These are phyloP conservation scores for Citrullus colocynthis DNA, from an alignment of 306 rosid genomes.

Conservation along the genomic window DNA sequence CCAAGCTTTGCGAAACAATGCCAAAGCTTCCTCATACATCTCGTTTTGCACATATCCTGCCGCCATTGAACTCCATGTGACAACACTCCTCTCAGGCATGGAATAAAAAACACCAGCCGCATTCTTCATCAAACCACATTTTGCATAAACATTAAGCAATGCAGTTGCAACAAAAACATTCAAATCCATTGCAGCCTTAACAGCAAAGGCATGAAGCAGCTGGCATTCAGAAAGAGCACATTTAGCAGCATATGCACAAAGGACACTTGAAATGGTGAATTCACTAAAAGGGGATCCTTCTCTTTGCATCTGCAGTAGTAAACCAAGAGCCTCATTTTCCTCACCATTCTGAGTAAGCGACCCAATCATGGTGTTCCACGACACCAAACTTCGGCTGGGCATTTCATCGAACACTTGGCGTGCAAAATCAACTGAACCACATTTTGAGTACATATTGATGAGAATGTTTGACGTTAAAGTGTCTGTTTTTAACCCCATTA, in stretches of 20 bases:
- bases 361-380: conserved; percentile 81
- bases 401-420: conserved; percentile 46
- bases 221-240: conserved; percentile 44
- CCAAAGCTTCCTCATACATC: conserved; percentile 58
- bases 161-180: conserved; percentile 80
- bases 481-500: conserved; percentile 37
- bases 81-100: conserved; percentile 54
- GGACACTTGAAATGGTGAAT: conserved; percentile 75
- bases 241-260: conserved; percentile 58
- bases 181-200: conserved; percentile 48
- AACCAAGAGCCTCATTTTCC: conserved; percentile 45
- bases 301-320: conserved; percentile 56
- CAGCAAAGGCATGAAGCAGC: conserved; percentile 60
- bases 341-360: conserved; percentile 43
- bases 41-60: conserved; percentile 69
- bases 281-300: conserved; percentile 48
- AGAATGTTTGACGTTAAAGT: conserved; percentile 57
- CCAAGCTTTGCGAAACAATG: conserved; percentile 42
- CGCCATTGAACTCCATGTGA: conserved; percentile 86
- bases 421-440: conserved; percentile 37
- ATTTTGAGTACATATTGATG: conserved; percentile 64
- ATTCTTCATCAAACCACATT: conserved; percentile 48
- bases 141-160: conserved; percentile 64
- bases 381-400: conserved; percentile 59
- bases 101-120: conserved; percentile 45